Evolutionary conservation across 2,329 filamentous ascomycete genomes (phyloP).

Genomic region (Alternaria metachromatica): DNA sequence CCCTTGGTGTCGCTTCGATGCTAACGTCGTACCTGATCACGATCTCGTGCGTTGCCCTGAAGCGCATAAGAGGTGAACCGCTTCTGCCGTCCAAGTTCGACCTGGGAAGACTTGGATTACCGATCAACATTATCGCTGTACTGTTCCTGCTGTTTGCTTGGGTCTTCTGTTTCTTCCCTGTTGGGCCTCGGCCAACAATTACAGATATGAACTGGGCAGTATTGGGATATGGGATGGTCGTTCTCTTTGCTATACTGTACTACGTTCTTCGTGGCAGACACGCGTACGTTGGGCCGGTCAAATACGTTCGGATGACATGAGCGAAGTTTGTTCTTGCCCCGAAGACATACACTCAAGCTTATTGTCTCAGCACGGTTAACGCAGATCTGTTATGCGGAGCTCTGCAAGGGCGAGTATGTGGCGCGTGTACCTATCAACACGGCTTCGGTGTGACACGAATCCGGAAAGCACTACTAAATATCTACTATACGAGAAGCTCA

Average conservation of each 20-base stretch:
- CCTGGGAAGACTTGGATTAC: slow-evolving; percentile 53
- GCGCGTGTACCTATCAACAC: not conserved
- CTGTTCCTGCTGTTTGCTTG: slow-evolving; percentile 51
- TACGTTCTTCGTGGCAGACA: slow-evolving; percentile 51
- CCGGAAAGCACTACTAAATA: not conserved
- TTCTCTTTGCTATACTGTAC: slow-evolving; percentile 52
- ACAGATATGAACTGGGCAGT: slow-evolving; percentile 57
- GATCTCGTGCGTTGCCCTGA: slow-evolving; percentile 54
- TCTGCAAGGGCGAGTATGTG: not conserved
- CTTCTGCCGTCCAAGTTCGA: slow-evolving; percentile 55
- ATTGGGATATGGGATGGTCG: slow-evolving; percentile 50
- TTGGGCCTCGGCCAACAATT: slow-evolving; percentile 47
- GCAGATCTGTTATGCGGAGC: not conserved
- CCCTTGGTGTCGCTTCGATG: slow-evolving; percentile 22
- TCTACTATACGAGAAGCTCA: not conserved
- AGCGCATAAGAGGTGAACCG: slow-evolving; percentile 51
- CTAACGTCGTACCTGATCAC: slow-evolving; percentile 45
- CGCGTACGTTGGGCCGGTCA: slow-evolving; percentile 44
- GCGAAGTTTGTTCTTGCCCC: not conserved
- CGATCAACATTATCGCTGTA: slow-evolving; percentile 52
- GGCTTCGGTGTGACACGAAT: not conserved
- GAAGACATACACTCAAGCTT: not conserved
- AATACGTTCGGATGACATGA: slow-evolving; percentile 15
- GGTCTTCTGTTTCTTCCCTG: slow-evolving; percentile 54
- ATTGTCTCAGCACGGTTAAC: not conserved